A percentile compares a stretch with the other conserved stretches of the same genome.
phyloP scores from a whole-genome alignment of 805 yeast genomes.

The Starmerella cellae region DNA sequence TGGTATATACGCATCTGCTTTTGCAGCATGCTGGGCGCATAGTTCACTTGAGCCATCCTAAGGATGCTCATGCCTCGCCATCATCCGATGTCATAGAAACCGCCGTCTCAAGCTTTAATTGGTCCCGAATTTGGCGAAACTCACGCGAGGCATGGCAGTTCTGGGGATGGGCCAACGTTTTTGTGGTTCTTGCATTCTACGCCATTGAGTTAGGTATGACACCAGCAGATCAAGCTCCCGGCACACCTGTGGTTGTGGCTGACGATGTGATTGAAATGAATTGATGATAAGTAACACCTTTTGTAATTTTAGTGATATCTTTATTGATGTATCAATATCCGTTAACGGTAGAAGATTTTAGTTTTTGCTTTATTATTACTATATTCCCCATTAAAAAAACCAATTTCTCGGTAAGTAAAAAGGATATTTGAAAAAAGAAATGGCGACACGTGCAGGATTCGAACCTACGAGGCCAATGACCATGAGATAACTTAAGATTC shows the following conservation, averaged over 20 bases:
- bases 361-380: no score
- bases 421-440: constrained; percentile 16
- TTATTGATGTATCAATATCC: no score
- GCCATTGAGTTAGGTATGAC: constrained; percentile 46
- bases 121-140: constrained; percentile 28
- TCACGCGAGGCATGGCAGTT: constrained; percentile 63
- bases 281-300: no score
- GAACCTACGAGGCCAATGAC: constrained; percentile 34
- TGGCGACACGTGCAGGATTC: constrained; percentile 32
- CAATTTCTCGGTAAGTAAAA: no score
- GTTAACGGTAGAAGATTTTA: no score
- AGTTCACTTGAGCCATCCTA: constrained; percentile 12
- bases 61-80: not conserved
- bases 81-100: not conserved
- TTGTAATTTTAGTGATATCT: no score
- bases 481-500: constrained; percentile 28
- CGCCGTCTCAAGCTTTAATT: not conserved
- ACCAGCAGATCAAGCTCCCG: constrained; percentile 7
- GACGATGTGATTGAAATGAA: constrained; percentile 13
- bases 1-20: constrained; percentile 88
- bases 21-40: constrained; percentile 46
- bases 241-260: constrained; percentile 4
- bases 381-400: no score
- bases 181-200: constrained; percentile 64
- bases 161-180: constrained; percentile 94